Conservation (phyloP, 768 basidiomycete genomes). For the Russula olivacea region DNA sequence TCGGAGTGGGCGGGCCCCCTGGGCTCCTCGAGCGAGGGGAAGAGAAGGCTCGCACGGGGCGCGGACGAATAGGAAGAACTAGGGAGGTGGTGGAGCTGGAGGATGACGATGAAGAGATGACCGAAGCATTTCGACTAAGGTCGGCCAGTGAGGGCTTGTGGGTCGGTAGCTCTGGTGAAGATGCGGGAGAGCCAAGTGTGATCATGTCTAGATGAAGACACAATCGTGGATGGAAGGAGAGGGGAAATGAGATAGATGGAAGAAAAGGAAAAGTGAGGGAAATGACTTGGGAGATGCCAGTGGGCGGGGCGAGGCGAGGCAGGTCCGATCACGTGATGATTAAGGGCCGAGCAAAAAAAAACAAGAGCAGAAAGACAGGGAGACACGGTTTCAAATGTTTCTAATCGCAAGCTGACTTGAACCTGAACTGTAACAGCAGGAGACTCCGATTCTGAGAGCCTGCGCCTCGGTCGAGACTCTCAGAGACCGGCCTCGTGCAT, state of each 20-base stretch:
- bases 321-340: neutral
- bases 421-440: too few species aligned
- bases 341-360: neutral
- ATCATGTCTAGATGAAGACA: conserved; percentile 32
- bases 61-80: conserved; percentile 39
- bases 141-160: conserved; percentile 46
- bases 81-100: conserved; percentile 38
- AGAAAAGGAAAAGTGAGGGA: neutral
- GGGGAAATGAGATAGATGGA: neutral
- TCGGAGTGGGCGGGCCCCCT: conserved; percentile 36
- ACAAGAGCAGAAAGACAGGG: neutral
- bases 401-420: too few species aligned
- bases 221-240: neutral
- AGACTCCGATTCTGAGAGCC: neutral
- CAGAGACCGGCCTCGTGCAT: neutral
- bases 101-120: conserved; percentile 59
- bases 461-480: neutral
- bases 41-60: conserved; percentile 57
- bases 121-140: conserved; percentile 70
- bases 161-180: conserved; percentile 31
- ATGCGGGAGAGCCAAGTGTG: conserved; percentile 32
- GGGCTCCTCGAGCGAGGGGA: conserved; percentile 57
- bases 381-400: too few species aligned
- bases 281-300: neutral
- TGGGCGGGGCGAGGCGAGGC: neutral